These are phyloP conservation scores for Gnetum montanum DNA, from an alignment of 75 land plant species.

Conservation along the genomic window DNA sequence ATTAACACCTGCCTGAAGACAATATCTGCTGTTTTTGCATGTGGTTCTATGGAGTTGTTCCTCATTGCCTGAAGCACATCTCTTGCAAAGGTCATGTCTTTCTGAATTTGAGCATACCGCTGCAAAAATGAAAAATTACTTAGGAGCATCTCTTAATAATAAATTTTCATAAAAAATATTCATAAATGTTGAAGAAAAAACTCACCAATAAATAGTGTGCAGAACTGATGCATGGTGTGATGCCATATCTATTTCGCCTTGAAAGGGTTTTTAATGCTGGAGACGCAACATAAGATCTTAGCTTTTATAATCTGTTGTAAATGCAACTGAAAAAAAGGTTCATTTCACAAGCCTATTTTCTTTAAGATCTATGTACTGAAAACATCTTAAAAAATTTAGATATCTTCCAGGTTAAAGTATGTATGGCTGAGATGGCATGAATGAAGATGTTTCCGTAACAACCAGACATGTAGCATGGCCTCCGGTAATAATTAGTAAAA, in stretches of 20 bases:
- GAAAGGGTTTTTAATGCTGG: constrained; percentile 38
- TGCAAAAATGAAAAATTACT: constrained; percentile 7
- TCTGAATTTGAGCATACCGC: constrained; percentile 43
- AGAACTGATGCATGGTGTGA: constrained; percentile 45
- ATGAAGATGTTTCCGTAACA: too few species aligned
- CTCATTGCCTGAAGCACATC: constrained; percentile 33
- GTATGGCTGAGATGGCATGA: too few species aligned
- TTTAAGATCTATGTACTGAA: too few species aligned
- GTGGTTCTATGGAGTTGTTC: constrained; percentile 37
- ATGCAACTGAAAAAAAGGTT: too few species aligned
- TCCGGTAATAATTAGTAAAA: too few species aligned
- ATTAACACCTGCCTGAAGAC: constrained; percentile 47
- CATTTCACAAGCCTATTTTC: too few species aligned
- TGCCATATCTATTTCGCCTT: constrained; percentile 53
- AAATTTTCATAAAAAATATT: background rate
- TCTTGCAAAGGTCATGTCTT: constrained; percentile 26
- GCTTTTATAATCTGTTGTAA: too few species aligned
- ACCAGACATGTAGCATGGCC: too few species aligned
- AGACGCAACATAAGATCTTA: too few species aligned
- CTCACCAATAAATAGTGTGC: constrained; percentile 51
- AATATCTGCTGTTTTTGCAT: constrained; percentile 65
- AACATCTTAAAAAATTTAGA: too few species aligned
- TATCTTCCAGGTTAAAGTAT: too few species aligned
- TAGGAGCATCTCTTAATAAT: background rate
- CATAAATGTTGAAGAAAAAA: background rate